Evolutionary conservation across 805 yeast species (phyloP), one percentile per base, ranked within the genome.

Genomic region (Saccharomycopsis fibuligera): DNA sequence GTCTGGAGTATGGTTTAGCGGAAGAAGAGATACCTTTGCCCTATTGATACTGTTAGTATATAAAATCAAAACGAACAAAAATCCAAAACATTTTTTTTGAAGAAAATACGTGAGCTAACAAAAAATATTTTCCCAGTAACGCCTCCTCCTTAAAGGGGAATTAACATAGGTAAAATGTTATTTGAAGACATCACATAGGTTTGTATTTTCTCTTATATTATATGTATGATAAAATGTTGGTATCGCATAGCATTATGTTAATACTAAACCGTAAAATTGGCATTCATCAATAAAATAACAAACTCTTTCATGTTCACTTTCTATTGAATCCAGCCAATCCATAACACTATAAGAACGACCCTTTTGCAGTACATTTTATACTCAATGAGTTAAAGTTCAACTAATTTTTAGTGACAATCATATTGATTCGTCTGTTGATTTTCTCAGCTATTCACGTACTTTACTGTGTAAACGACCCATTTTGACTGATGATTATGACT

Each of bases 401-500:
- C 29, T 22, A 24, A n/a, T 4, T 38, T 38, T 31, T 38, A 19
- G 41, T 31, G 27, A 38, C n/a, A 9, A 16, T 22, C 19, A 6
- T 21, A 21, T 19, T 22, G 8, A 27, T 3, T 41, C 14, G 12
- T 41, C 21, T 24, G 29, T 29, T 38, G 14, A 41, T 19, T 19
- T 31, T 43, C 25, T 36, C 30, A 44, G 45, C 41, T 53, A 50
- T 51, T 56, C 73, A 85, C 95, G 79, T 85, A 86, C 95, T 74
- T 86, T 77, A 78, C 96, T 86, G 88, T 91, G 98, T 90, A 91
- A 83, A 80, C 99, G 96, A 90, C 96, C 99, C 99, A 91, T 91
- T 73, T 79, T 86, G 81, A 75, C 67, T 70, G 72, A 65, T 71
- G 41, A 33, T 24, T 44, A 19, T 23, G 14, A n/a, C 27, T 22